Conservation (phyloP, 345 rosid species). For the Reutealis trisperma region DNA sequence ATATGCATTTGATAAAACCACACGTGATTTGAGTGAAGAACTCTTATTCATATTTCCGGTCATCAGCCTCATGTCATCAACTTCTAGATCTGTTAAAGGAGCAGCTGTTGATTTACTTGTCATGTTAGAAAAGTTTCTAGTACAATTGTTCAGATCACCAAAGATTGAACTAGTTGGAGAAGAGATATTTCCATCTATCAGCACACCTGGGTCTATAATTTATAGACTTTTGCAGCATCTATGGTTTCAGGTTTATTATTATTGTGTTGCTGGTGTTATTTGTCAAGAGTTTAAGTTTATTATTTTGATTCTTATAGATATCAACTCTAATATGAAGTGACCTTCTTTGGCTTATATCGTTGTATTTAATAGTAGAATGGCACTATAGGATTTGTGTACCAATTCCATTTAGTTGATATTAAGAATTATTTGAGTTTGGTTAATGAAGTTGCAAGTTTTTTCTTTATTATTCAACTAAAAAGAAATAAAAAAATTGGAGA, state of each 20-base stretch:
- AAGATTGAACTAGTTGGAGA: constrained; percentile 42
- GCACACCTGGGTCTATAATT: constrained; percentile 57
- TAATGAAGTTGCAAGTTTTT: neutral
- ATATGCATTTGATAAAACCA: constrained; percentile 30
- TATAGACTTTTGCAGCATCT: constrained; percentile 68
- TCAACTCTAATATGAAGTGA: neutral
- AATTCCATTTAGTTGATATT: constrained; percentile 1
- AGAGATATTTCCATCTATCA: constrained; percentile 45
- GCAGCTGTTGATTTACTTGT: constrained; percentile 70
- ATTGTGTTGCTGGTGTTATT: neutral
- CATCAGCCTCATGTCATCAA: constrained; percentile 71
- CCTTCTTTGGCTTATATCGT: neutral
- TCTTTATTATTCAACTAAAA: no score
- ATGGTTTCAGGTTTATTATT: constrained; percentile 76
- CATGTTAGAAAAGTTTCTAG: constrained; percentile 59
- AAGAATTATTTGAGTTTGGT: neutral
- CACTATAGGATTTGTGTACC: neutral
- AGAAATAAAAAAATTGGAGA: neutral
- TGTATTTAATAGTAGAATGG: neutral
- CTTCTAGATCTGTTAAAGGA: constrained; percentile 76
- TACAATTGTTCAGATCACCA: constrained; percentile 46
- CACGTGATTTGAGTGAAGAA: constrained; percentile 51
- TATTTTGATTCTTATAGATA: neutral
- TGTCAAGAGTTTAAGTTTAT: constrained; percentile 13
- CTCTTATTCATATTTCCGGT: constrained; percentile 70